phyloP scores from a whole-genome alignment of 2,329 filamentous ascomycete genomes.

The Pseudopithomyces maydicus region DNA sequence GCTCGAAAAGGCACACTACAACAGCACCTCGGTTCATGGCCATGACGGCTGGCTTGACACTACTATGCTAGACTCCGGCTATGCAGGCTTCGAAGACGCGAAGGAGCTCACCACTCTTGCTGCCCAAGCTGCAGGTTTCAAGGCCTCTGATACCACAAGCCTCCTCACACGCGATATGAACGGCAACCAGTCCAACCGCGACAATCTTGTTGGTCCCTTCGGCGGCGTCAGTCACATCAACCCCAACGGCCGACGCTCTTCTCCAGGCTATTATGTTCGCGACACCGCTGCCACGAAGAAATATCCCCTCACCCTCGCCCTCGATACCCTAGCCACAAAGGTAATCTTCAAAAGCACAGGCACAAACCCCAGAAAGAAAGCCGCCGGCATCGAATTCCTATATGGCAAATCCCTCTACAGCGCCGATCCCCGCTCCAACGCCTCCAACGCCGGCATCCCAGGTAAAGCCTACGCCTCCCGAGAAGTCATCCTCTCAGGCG shows the following conservation, averaged over 20 bases:
- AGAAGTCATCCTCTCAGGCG: constrained; percentile 37
- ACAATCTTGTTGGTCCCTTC: constrained; percentile 47
- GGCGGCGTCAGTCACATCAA: constrained; percentile 33
- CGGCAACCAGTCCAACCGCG: constrained; percentile 44
- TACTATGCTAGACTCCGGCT: constrained; percentile 52
- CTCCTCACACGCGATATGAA: constrained; percentile 33
- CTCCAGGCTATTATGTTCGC: constrained; percentile 52
- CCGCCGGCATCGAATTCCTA: constrained; percentile 51
- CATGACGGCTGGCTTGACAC: constrained; percentile 60
- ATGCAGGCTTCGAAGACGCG: constrained; percentile 56
- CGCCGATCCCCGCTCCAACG: not conserved
- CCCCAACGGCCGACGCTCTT: constrained; percentile 27
- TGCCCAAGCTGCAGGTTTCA: constrained; percentile 50
- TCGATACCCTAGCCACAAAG: constrained; percentile 50
- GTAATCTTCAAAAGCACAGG: constrained; percentile 43
- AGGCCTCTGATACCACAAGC: constrained; percentile 11
- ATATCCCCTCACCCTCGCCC: constrained; percentile 34
- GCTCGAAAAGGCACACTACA: constrained; percentile 58
- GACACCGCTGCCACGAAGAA: constrained; percentile 50
- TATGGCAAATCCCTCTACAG: constrained; percentile 3
- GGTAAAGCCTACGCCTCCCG: constrained; percentile 4
- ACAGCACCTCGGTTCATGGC: constrained; percentile 52
- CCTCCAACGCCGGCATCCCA: constrained; percentile 20
- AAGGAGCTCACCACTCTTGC: constrained; percentile 57
- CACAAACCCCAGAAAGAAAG: constrained; percentile 25